A percentile compares a stretch with the other conserved stretches of the same genome.
phyloP scores from a whole-genome alignment of 257 asterid genomes.

The Solanum gracilifrons region DNA sequence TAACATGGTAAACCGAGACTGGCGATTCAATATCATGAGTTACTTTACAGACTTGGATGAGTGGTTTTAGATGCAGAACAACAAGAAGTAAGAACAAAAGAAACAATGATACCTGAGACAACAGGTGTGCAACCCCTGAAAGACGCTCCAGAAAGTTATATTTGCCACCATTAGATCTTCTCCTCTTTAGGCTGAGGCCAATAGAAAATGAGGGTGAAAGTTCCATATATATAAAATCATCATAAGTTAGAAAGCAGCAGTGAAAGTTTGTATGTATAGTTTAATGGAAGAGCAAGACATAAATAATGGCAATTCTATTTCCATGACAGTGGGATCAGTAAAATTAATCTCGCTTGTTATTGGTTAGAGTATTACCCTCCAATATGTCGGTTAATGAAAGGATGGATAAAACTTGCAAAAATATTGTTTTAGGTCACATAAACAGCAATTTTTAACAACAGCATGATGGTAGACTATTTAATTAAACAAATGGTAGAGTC shows the following conservation, averaged over 20 bases:
- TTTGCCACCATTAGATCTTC: conserved; percentile 38
- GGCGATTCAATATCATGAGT: neutral
- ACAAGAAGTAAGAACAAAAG: neutral
- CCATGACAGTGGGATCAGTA: neutral
- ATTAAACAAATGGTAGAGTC: neutral
- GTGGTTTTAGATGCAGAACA: neutral
- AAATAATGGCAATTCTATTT: neutral
- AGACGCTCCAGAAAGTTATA: conserved; percentile 74
- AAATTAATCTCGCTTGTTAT: neutral
- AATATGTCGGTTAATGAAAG: neutral
- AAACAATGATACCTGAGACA: conserved; percentile 39
- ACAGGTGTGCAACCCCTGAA: conserved; percentile 60
- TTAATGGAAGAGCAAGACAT: neutral
- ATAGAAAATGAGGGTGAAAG: neutral
- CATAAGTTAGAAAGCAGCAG: neutral
- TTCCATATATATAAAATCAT: neutral
- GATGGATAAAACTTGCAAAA: neutral
- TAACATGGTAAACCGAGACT: neutral
- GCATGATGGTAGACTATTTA: neutral
- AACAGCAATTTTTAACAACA: neutral
- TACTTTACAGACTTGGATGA: neutral
- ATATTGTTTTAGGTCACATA: neutral
- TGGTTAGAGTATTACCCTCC: neutral
- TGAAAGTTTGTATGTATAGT: neutral
- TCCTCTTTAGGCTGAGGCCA: conserved; percentile 65